phyloP scores from a whole-genome alignment of 805 yeast genomes.

The Ogataea neopini region DNA sequence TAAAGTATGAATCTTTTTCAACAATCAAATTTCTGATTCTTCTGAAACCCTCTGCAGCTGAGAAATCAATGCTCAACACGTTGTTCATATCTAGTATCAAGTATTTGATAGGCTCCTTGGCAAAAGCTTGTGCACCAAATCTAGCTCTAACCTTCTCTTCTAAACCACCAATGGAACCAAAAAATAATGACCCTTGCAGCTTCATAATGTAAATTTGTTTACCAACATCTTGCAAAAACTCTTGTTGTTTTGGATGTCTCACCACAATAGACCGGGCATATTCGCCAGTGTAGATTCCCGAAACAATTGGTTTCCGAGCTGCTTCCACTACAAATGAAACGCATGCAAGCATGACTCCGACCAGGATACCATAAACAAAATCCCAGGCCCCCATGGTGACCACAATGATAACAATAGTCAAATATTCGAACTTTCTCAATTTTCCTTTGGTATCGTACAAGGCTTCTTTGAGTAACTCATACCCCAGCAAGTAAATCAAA shows the following conservation, averaged over 20 bases:
- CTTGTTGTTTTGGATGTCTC: conserved; percentile 86
- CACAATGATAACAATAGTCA: conserved; percentile 84
- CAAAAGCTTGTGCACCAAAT: conserved; percentile 56
- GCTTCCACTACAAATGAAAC: conserved; percentile 94
- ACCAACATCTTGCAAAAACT: conserved; percentile 81
- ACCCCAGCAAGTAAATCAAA: conserved; percentile 84
- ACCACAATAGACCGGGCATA: conserved; percentile 90
- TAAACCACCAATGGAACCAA: conserved; percentile 93
- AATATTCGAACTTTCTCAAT: conserved; percentile 73
- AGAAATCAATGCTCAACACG: conserved; percentile 81
- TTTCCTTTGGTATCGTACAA: conserved; percentile 81
- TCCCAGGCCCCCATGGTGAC: conserved; percentile 94
- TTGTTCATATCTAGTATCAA: conserved; percentile 82
- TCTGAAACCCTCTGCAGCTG: conserved; percentile 95
- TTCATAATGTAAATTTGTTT: conserved; percentile 87
- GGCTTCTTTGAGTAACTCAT: conserved; percentile 86
- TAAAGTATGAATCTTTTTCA: conserved; percentile 66
- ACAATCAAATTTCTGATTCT: conserved; percentile 77
- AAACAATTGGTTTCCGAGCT: conserved; percentile 77
- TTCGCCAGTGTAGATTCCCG: conserved; percentile 80
- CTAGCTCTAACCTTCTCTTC: conserved; percentile 70
- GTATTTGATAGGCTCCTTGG: conserved; percentile 67
- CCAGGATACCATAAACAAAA: conserved; percentile 88
- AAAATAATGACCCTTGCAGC: conserved; percentile 85
- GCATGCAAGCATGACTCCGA: conserved; percentile 89